Conservation (phyloP, 768 basidiomycete genomes). For the Asterophora parasitica region DNA sequence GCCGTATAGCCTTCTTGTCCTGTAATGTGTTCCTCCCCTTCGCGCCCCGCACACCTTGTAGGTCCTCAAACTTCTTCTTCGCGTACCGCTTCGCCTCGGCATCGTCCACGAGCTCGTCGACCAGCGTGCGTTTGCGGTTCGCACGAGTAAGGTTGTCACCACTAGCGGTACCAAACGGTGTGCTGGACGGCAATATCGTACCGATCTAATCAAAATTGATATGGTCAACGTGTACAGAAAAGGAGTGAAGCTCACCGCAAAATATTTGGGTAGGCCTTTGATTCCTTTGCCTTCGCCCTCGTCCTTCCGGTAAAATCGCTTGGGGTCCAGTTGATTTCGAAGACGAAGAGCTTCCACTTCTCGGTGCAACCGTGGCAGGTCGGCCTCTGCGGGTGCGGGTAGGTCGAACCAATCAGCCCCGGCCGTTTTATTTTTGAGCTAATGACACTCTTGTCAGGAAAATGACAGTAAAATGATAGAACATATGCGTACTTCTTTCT, state of each 20-base stretch:
- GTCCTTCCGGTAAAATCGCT: conserved; percentile 86
- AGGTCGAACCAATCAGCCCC: conserved; percentile 87
- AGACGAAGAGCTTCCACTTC: conserved; percentile 87
- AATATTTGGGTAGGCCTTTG: conserved; percentile 83
- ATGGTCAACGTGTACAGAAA: too few relatives aligned
- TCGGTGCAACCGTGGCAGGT: conserved; percentile 71
- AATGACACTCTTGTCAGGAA: conserved; percentile 4
- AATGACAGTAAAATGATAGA: background rate
- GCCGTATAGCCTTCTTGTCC: conserved; percentile 57
- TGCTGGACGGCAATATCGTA: conserved; percentile 62
- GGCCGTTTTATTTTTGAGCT: conserved; percentile 71
- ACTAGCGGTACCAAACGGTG: conserved; percentile 68
- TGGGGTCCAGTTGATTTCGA: conserved; percentile 86
- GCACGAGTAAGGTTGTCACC: conserved; percentile 67
- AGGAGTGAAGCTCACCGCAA: conserved; percentile 58
- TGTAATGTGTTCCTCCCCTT: conserved; percentile 68
- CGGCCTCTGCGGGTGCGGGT: conserved; percentile 75
- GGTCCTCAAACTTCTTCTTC: conserved; percentile 85
- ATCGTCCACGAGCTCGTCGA: conserved; percentile 88
- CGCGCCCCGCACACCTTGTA: conserved; percentile 63
- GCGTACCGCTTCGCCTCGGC: conserved; percentile 82
- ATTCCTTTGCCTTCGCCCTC: conserved; percentile 82
- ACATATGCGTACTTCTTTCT: conserved; percentile 52
- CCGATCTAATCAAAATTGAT: conserved; percentile 63
- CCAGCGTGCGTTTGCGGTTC: conserved; percentile 73